A percentile compares a stretch with the other conserved stretches of the same genome.
These are phyloP conservation scores for Leonotis leonurus DNA, from an alignment of 257 asterid genomes.

Conservation along the genomic window DNA sequence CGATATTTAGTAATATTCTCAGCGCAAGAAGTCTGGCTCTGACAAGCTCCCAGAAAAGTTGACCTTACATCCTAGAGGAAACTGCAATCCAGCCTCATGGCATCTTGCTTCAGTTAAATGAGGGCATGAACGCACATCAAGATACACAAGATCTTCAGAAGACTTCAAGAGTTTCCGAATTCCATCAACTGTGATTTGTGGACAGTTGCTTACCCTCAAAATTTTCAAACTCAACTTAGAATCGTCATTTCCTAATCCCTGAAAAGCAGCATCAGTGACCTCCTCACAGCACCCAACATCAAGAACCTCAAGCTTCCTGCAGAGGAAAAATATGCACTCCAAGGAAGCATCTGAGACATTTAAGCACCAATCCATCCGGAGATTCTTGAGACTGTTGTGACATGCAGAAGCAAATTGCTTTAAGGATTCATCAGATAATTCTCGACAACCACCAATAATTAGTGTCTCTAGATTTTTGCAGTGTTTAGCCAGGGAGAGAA, in stretches of 20 bases:
- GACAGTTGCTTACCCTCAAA: constrained; percentile 73
- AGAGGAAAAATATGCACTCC: constrained; percentile 40
- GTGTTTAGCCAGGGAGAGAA: constrained; percentile 46
- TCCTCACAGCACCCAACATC: constrained; percentile 92
- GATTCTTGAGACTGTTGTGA: constrained; percentile 47
- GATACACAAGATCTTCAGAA: constrained; percentile 60
- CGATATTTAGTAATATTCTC: constrained; percentile 13
- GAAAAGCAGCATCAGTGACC: constrained; percentile 74
- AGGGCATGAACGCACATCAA: constrained; percentile 86
- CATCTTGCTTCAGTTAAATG: constrained; percentile 55
- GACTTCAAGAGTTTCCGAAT: constrained; percentile 49
- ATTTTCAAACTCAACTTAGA: constrained; percentile 44
- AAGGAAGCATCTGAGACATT: constrained; percentile 59
- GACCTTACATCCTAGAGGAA: constrained; percentile 64
- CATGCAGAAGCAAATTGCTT: constrained; percentile 60
- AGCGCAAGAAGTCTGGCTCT: constrained; percentile 63
- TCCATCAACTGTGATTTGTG: constrained; percentile 69
- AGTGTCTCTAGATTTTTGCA: constrained; percentile 68
- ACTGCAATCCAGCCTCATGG: constrained; percentile 63
- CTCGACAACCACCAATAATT: constrained; percentile 78
- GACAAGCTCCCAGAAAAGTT: constrained; percentile 67
- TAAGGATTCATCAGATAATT: constrained; percentile 57
- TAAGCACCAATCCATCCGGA: constrained; percentile 96
- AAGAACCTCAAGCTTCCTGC: constrained; percentile 77
- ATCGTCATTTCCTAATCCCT: constrained; percentile 42